Base-by-base conservation (phyloP, 768 basidiomycete species). In the Ephemerocybe angulata region DNA sequence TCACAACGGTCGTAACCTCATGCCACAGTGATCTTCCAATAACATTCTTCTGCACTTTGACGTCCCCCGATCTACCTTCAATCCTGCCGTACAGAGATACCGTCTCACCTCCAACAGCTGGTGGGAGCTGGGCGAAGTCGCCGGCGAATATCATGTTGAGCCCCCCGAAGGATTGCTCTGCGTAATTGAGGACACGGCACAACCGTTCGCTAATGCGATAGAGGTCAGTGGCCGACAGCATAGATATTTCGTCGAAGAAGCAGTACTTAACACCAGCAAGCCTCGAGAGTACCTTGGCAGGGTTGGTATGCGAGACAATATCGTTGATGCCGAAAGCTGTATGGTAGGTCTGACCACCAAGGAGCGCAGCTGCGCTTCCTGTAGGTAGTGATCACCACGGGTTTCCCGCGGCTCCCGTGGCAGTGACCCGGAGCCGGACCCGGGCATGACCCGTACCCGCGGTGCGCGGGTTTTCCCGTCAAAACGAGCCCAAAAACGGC, bases 231-330 rank as follows among this genome's bases (percentile, higher is more conserved):
- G 67, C 69, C 2, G 65, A 59, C 2, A 75, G 38, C 76, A 78
- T 78, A 0, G 74, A 76, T 0, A 76, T 54, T 55, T 78, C 76
- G 65, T 77, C 73, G 2, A 76, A 46, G 25, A 76, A 73, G 1
- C 76, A 56, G 62, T 73, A 73, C 1, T 72, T 64, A 10, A 74
- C 67, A 25, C 66, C 62, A 28, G 54, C 15, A 13, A 69, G 24
- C 21, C 54, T 52, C 42, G 29, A 12, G 51, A 28, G 15, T 50
- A 38, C 43, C 17, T 58, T 22, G 11, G 53, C 31, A 3, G 58
- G 6, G 11, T 33, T 42, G 3, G 42, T 30, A 17, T 58, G 47
- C 2, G n/a, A 5, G 31, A 31, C 3, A 29, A 54, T 33, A n/a
- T 11, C 21, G 3, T 1, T 17, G 7, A 68, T 56, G 15, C 62